A percentile compares a stretch with the other conserved stretches of the same genome.
These are phyloP conservation scores for Lentinula lateritia DNA, from an alignment of 768 basidiomycete genomes.

Conservation along the genomic window DNA sequence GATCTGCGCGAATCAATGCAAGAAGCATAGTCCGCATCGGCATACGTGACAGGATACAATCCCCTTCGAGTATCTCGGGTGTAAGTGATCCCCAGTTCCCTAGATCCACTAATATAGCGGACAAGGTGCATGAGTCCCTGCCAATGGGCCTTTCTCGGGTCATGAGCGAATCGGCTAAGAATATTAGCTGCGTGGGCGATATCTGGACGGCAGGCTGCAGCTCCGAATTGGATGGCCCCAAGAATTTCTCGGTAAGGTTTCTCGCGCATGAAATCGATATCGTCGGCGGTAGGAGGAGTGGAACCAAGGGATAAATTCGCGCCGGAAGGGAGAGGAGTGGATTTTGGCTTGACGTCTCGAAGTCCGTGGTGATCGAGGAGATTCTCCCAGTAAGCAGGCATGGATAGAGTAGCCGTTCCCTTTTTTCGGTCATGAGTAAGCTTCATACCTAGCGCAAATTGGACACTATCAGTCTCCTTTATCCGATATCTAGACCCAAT, in stretches of 20 bases:
- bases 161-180: not conserved
- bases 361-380: constrained; percentile 10
- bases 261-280: constrained; percentile 8
- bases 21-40: no score
- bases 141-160: constrained; percentile 3
- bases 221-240: constrained; percentile 2
- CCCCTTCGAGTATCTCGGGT: no score
- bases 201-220: not conserved
- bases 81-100: not conserved
- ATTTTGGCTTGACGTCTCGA: not conserved
- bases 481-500: not conserved
- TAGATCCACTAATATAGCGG: not conserved
- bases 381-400: constrained; percentile 6
- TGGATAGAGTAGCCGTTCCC: constrained; percentile 3
- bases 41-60: no score
- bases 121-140: not conserved
- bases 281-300: not conserved
- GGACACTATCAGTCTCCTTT: constrained; percentile 4
- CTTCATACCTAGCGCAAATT: constrained; percentile 7
- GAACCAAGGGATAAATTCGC: not conserved
- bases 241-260: constrained; percentile 7
- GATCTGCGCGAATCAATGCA: not conserved
- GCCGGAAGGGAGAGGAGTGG: constrained; percentile 10
- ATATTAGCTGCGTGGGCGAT: not conserved
- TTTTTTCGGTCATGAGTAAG: constrained; percentile 2